Conservation (phyloP, 805 yeast genomes). For the Saccharomycopsis microspora region DNA sequence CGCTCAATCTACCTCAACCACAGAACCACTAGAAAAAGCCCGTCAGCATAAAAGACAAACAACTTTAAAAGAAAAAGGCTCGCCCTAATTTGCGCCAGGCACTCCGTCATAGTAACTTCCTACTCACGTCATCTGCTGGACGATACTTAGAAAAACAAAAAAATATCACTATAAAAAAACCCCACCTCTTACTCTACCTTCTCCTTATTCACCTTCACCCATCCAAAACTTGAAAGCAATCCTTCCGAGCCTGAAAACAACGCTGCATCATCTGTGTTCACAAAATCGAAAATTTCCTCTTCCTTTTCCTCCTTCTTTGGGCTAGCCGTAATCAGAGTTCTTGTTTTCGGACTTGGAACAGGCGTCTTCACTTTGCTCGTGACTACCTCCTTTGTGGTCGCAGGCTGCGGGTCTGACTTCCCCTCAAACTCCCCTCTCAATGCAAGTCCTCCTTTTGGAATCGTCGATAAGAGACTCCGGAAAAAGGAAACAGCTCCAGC, state of each 20-base stretch:
- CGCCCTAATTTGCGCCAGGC: too few species aligned
- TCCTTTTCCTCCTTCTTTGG: neutral
- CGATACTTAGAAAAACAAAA: neutral
- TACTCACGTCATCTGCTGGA: too few species aligned
- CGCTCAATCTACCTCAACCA: too few species aligned
- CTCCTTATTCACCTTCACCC: constrained; percentile 14
- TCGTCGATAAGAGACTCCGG: constrained; percentile 11
- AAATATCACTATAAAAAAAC: neutral
- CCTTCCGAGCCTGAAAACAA: neutral
- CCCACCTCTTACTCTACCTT: constrained; percentile 1
- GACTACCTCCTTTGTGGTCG: neutral
- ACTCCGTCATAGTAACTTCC: too few species aligned
- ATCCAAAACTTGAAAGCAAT: constrained; percentile 6
- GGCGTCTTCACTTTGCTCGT: neutral
- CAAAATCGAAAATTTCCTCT: neutral
- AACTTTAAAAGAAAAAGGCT: too few species aligned
- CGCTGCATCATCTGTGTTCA: neutral
- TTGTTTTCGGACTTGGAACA: neutral
- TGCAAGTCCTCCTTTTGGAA: constrained; percentile 10
- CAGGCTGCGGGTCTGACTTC: neutral
- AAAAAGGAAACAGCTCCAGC: constrained; percentile 2
- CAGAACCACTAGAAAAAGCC: too few species aligned
- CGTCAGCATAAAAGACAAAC: too few species aligned
- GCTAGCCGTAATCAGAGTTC: neutral
- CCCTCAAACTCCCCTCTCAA: constrained; percentile 1